These are phyloP conservation scores for Pholiota adiposa DNA, from an alignment of 1,284 basidiomycete species.

Conservation along the genomic window DNA sequence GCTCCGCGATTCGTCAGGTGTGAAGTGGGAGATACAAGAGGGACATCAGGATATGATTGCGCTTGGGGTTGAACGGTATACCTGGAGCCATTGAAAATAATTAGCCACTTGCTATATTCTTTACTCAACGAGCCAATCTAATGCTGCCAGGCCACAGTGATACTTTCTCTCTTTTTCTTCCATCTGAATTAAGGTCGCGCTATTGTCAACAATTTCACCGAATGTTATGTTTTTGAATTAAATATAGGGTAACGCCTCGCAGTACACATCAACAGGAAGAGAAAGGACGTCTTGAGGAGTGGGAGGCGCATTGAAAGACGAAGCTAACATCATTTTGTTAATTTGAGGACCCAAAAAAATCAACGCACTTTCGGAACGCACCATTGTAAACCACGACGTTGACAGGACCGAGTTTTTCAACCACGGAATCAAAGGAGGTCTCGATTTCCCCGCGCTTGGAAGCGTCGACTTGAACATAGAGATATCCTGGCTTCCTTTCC, in stretches of 20 bases:
- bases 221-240: no score
- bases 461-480: conserved; percentile 28
- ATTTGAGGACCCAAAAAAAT: background rate
- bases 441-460: conserved; percentile 23
- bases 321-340: conserved; percentile 15
- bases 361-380: conserved; percentile 4
- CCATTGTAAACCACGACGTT: conserved; percentile 36
- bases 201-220: no score
- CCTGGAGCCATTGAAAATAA: conserved; percentile 14
- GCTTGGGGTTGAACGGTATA: no score
- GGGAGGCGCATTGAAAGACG: conserved; percentile 14
- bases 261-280: conserved; percentile 24
- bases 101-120: no score
- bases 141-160: no score
- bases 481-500: conserved; percentile 14
- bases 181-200: no score
- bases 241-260: no score
- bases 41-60: no score
- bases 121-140: no score
- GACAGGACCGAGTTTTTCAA: conserved; percentile 29
- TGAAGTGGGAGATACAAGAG: no score
- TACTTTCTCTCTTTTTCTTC: no score
- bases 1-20: no score
- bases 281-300: conserved; percentile 27
- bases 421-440: conserved; percentile 27